phyloP scores from a whole-genome alignment of 176 grass and related monocot species.

The Ensete glaucum region DNA sequence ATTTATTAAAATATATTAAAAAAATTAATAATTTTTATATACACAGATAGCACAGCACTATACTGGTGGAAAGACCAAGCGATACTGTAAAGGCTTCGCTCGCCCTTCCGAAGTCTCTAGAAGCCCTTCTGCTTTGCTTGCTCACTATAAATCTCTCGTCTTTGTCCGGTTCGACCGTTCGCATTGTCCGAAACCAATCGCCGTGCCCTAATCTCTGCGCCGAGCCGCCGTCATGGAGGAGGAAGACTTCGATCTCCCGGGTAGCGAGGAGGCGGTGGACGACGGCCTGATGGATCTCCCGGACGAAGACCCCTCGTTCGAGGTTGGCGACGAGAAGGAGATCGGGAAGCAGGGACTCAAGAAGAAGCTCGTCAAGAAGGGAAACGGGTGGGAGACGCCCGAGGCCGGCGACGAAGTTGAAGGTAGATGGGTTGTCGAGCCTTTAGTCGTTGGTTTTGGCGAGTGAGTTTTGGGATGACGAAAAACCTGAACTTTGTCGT shows the following conservation, averaged over 20 bases:
- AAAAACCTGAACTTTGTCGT: neutral
- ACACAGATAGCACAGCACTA: too few species aligned
- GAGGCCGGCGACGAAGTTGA: slow-evolving; percentile 96
- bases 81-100: too few species aligned
- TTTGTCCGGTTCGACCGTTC: neutral
- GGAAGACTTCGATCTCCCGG: slow-evolving; percentile 74
- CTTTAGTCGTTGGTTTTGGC: neutral
- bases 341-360: slow-evolving; percentile 79
- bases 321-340: slow-evolving; percentile 96
- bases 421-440: slow-evolving; percentile 27
- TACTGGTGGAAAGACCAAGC: too few species aligned
- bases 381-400: slow-evolving; percentile 66
- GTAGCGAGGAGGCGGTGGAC: slow-evolving; percentile 32
- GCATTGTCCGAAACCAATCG: neutral
- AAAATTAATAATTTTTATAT: too few species aligned
- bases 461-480: slow-evolving; percentile 1
- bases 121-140: slow-evolving; percentile 19
- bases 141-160: slow-evolving; percentile 17
- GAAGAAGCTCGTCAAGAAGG: slow-evolving; percentile 93
- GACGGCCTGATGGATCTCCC: slow-evolving; percentile 37
- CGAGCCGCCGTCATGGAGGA: slow-evolving; percentile 38
- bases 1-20: too few species aligned
- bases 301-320: slow-evolving; percentile 40
- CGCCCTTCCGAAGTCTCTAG: slow-evolving; percentile 34
- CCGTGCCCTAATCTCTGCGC: neutral